A percentile compares a stretch with the other conserved stretches of the same genome.
Evolutionary conservation across 768 basidiomycete species (phyloP).

Genomic region (Lactifluus pinguis): DNA sequence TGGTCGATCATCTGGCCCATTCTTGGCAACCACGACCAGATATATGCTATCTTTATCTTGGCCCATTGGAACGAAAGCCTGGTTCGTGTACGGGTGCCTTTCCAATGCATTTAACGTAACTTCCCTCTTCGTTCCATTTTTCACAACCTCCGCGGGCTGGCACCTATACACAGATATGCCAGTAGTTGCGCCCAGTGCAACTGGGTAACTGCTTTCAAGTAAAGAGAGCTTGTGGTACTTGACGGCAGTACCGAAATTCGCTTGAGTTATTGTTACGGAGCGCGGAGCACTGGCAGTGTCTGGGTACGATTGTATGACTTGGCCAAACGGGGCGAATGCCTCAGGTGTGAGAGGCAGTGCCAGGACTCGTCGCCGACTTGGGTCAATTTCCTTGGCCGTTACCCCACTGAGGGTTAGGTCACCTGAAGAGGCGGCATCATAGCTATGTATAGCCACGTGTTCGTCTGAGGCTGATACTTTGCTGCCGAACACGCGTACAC

Average conservation of each 20-base stretch:
- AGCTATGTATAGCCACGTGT: background rate
- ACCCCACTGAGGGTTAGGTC: background rate
- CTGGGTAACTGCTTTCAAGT: slow-evolving; percentile 58
- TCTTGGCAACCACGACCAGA: slow-evolving; percentile 80
- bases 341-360: slow-evolving; percentile 71
- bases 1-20: slow-evolving; percentile 67
- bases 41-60: slow-evolving; percentile 48
- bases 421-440: background rate
- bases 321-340: slow-evolving; percentile 81
- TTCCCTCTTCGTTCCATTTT: slow-evolving; percentile 40
- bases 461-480: slow-evolving; percentile 26
- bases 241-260: slow-evolving; percentile 82
- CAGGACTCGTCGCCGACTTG: slow-evolving; percentile 31
- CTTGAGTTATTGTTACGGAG: slow-evolving; percentile 62
- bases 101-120: slow-evolving; percentile 73
- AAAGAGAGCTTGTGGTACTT: slow-evolving; percentile 90
- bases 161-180: slow-evolving; percentile 84
- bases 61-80: slow-evolving; percentile 94
- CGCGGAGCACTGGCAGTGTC: slow-evolving; percentile 54
- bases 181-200: slow-evolving; percentile 43
- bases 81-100: slow-evolving; percentile 82
- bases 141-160: slow-evolving; percentile 41
- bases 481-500: slow-evolving; percentile 75
- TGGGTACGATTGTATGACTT: slow-evolving; percentile 83
- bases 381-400: background rate